Evolutionary conservation across 108 stramenopile species (phyloP).

Genomic region (Cyclotella baltica): DNA sequence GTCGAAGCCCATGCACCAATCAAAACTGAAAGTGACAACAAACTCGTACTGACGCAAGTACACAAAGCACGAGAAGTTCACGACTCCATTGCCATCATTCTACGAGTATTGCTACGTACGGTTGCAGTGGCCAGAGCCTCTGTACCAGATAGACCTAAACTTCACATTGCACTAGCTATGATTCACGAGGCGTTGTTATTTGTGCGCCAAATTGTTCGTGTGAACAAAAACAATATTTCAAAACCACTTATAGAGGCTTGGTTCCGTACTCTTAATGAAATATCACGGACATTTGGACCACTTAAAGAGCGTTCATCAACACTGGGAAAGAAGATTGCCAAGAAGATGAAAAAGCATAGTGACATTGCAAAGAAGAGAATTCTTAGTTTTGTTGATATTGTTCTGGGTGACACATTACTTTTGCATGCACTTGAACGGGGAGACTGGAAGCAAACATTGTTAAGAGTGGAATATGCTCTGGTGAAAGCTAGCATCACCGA

Average conservation of each 20-base stretch:
- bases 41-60: slow-evolving; percentile 19
- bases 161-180: slow-evolving; percentile 69
- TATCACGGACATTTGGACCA: slow-evolving; percentile 75
- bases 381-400: slow-evolving; percentile 74
- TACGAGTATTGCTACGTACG: slow-evolving; percentile 62
- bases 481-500: slow-evolving; percentile 77
- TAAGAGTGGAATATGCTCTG: slow-evolving; percentile 69
- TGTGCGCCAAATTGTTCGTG: slow-evolving; percentile 66
- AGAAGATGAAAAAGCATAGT: slow-evolving; percentile 78
- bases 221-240: slow-evolving; percentile 75
- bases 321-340: slow-evolving; percentile 75
- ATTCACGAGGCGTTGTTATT: slow-evolving; percentile 79
- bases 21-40: slow-evolving; percentile 8
- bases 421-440: slow-evolving; percentile 77
- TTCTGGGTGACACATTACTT: slow-evolving; percentile 73
- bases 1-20: slow-evolving; percentile 9
- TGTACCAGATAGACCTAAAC: slow-evolving; percentile 72
- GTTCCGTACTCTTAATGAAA: slow-evolving; percentile 70
- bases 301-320: slow-evolving; percentile 70
- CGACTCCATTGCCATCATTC: slow-evolving; percentile 40
- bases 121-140: slow-evolving; percentile 70
- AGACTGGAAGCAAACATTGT: slow-evolving; percentile 69
- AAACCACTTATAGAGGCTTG: slow-evolving; percentile 67
- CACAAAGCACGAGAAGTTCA: slow-evolving; percentile 49
- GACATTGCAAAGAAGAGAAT: slow-evolving; percentile 70